These are phyloP conservation scores for Parietichytrium sp. DNA, from an alignment of 108 stramenopile genomes.

Conservation along the genomic window DNA sequence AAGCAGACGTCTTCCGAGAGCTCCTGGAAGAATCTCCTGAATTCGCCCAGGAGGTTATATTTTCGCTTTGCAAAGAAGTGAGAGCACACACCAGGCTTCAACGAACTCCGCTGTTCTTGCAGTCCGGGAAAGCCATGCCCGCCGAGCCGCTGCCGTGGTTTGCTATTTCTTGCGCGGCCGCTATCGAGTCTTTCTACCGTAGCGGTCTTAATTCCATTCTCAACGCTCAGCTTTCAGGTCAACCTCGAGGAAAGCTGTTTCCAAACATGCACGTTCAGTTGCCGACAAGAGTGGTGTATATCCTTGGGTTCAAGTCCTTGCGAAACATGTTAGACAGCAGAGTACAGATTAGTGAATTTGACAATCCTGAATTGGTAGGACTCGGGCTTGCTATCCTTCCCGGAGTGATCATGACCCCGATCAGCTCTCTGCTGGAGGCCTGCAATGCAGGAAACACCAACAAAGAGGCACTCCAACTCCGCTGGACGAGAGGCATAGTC, in stretches of 20 bases:
- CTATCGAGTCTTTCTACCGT: conserved; percentile 75
- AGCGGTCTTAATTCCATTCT: conserved; percentile 65
- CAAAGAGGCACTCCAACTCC: conserved; percentile 59
- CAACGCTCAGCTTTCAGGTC: conserved; percentile 62
- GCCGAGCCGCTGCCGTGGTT: conserved; percentile 47
- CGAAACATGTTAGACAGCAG: conserved; percentile 57
- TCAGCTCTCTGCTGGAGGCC: conserved; percentile 69
- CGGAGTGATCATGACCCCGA: conserved; percentile 73
- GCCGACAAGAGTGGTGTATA: conserved; percentile 70
- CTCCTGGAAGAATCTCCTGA: conserved; percentile 46
- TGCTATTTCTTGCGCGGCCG: conserved; percentile 70
- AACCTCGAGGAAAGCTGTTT: conserved; percentile 56
- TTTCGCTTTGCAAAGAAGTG: conserved; percentile 48
- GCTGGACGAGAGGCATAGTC: conserved; percentile 67
- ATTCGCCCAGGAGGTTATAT: conserved; percentile 50
- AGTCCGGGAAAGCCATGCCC: conserved; percentile 40
- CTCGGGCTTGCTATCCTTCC: conserved; percentile 60
- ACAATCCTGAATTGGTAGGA: conserved; percentile 45
- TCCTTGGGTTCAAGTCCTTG: conserved; percentile 69
- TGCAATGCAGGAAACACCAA: conserved; percentile 74
- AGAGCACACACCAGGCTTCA: conserved; percentile 37
- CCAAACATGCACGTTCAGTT: conserved; percentile 78
- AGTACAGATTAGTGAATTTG: conserved; percentile 48
- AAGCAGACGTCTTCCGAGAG: conserved; percentile 45
- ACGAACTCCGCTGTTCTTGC: conserved; percentile 53